Conservation (phyloP, 1,139 yeast genomes). For the Suhomyces terraborum region DNA sequence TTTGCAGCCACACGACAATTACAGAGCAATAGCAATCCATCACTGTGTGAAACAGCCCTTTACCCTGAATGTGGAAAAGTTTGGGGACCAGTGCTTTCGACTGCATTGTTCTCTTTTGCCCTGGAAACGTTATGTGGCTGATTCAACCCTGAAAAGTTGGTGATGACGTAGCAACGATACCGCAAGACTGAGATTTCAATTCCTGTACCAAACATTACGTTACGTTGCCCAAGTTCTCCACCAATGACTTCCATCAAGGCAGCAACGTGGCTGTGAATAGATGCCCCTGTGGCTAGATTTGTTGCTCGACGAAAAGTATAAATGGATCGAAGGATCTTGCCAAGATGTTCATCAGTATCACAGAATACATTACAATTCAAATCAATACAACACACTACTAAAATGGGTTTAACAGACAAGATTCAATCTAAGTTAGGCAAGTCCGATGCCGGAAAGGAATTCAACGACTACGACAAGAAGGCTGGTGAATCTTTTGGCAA, state of each 20-base stretch:
- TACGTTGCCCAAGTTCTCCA: too few relatives aligned
- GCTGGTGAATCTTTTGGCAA: slow-evolving; percentile 27
- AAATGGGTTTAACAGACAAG: slow-evolving; percentile 42
- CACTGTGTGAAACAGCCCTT: background rate
- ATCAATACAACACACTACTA: background rate
- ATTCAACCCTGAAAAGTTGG: background rate
- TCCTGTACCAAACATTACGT: too few relatives aligned
- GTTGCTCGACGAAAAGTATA: background rate
- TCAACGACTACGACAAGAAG: slow-evolving; percentile 21
- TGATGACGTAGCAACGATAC: background rate
- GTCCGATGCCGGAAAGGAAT: slow-evolving; percentile 15
- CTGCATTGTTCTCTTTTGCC: background rate
- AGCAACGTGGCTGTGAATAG: background rate
- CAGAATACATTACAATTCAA: background rate
- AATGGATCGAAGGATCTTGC: background rate
- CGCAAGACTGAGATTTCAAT: background rate
- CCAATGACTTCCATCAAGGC: background rate
- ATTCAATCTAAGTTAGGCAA: slow-evolving; percentile 33
- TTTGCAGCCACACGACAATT: slow-evolving; percentile 13
- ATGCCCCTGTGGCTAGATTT: background rate
- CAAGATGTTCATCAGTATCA: background rate
- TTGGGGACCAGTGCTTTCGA: background rate
- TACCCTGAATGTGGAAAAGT: background rate
- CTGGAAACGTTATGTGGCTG: background rate
- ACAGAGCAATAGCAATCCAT: slow-evolving; percentile 10